Conservation (phyloP, 345 rosid species). For the Geranium rotundifolium region DNA sequence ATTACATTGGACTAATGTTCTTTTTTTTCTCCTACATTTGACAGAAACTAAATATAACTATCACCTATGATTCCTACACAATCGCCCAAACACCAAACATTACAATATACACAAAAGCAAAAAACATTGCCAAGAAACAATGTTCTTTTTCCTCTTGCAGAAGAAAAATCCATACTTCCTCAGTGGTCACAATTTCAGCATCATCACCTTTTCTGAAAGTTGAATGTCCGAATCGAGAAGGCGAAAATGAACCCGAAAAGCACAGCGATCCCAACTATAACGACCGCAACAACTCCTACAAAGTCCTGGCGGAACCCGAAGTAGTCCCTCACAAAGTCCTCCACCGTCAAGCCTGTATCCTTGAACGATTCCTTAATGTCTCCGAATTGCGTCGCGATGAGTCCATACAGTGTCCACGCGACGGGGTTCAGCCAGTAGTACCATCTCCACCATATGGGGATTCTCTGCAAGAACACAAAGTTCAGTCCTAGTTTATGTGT, state of each 20-base stretch:
- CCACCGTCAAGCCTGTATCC: slow-evolving; percentile 34
- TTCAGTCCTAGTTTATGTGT: no score
- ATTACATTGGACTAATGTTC: no score
- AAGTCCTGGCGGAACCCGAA: slow-evolving; percentile 53
- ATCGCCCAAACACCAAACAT: no score
- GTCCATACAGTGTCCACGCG: slow-evolving; percentile 48
- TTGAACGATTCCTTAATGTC: slow-evolving; percentile 28
- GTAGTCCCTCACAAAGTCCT: slow-evolving; percentile 39
- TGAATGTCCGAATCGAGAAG: slow-evolving; percentile 51
- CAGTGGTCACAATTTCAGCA: no score
- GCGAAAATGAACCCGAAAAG: slow-evolving; percentile 64
- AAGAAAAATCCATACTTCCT: no score
- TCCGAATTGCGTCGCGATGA: slow-evolving; percentile 44
- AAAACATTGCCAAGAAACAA: no score
- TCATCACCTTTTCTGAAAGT: slow-evolving; percentile 58
- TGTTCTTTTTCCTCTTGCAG: no score
- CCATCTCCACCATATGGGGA: slow-evolving; percentile 73
- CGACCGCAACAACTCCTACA: slow-evolving; percentile 37
- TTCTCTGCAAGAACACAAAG: slow-evolving; percentile 24
- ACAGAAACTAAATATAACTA: no score
- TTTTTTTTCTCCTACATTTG: no score
- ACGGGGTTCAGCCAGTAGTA: slow-evolving; percentile 46
- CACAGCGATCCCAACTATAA: slow-evolving; percentile 36
- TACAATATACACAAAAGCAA: no score
- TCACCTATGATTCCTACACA: no score